Evolutionary conservation across 2,329 filamentous ascomycete species (phyloP).

Genomic region (Didymella lethalis): DNA sequence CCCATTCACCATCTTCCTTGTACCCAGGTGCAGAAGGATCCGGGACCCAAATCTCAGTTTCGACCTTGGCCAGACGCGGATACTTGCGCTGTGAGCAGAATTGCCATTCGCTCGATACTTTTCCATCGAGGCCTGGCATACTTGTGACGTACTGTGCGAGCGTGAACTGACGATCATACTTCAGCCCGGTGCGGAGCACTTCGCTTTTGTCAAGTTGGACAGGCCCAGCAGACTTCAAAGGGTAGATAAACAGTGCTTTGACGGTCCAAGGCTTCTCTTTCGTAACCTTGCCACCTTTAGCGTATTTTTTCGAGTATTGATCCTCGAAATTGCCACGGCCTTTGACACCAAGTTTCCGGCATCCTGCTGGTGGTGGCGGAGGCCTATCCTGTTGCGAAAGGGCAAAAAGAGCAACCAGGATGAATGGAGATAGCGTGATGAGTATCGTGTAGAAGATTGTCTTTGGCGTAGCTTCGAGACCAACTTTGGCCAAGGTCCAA

Average conservation of each 20-base stretch:
- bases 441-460: slow-evolving; percentile 27
- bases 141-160: slow-evolving; percentile 70
- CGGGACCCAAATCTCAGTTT: slow-evolving; percentile 72
- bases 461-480: slow-evolving; percentile 25
- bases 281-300: slow-evolving; percentile 37
- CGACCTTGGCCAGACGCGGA: slow-evolving; percentile 74
- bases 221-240: slow-evolving; percentile 81
- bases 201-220: slow-evolving; percentile 73
- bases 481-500: slow-evolving; percentile 3
- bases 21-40: slow-evolving; percentile 66
- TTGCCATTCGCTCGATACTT: slow-evolving; percentile 63
- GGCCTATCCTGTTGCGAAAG: slow-evolving; percentile 36
- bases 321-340: slow-evolving; percentile 63
- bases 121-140: slow-evolving; percentile 54
- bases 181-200: slow-evolving; percentile 72
- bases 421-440: slow-evolving; percentile 24
- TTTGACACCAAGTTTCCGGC: slow-evolving; percentile 60
- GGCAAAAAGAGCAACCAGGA: slow-evolving; percentile 33
- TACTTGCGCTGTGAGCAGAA: slow-evolving; percentile 75
- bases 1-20: slow-evolving; percentile 57
- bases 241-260: slow-evolving; percentile 80
- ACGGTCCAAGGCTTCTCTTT: slow-evolving; percentile 53
- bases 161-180: slow-evolving; percentile 82
- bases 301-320: slow-evolving; percentile 63
- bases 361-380: slow-evolving; percentile 53